A percentile compares a stretch with the other conserved stretches of the same genome.
These are phyloP conservation scores for Trichomonas vaginalis DNA, from an alignment of 208 protist species.

Conservation along the genomic window DNA sequence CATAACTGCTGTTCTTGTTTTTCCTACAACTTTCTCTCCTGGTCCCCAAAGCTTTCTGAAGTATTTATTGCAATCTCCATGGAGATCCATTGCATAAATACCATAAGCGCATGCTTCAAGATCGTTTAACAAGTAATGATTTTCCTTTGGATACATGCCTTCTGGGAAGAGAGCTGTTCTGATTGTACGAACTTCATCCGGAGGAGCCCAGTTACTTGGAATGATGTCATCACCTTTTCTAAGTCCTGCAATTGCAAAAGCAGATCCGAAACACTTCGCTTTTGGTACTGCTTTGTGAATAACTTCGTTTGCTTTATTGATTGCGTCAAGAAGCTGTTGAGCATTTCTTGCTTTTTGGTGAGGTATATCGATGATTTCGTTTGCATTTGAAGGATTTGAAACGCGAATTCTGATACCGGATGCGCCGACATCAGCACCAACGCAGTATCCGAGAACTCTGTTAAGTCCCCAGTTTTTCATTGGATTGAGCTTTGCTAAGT, in stretches of 20 bases:
- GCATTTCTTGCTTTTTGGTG: not conserved
- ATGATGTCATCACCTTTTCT: not conserved
- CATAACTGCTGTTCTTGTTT: not conserved
- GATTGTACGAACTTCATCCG: not conserved
- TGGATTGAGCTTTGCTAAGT: not conserved
- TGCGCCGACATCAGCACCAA: slow-evolving; percentile 14
- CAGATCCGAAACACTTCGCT: not conserved
- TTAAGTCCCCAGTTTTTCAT: not conserved
- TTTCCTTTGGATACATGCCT: not conserved
- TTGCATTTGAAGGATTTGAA: not conserved
- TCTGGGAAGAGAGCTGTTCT: not conserved
- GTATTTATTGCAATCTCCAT: not conserved
- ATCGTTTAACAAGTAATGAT: not conserved
- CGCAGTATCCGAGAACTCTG: not conserved
- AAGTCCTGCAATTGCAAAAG: not conserved
- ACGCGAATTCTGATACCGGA: not conserved
- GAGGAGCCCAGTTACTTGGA: not conserved
- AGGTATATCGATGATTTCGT: not conserved
- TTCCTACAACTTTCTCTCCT: not conserved
- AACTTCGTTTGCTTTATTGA: not conserved
- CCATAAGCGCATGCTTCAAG: slow-evolving; percentile 1
- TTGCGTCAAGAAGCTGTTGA: not conserved
- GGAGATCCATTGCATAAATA: not conserved
- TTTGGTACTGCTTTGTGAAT: not conserved
- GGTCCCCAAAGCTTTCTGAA: slow-evolving; percentile 7